Conservation (phyloP, 2,329 filamentous ascomycete species). For the Hypoxylon sp. region DNA sequence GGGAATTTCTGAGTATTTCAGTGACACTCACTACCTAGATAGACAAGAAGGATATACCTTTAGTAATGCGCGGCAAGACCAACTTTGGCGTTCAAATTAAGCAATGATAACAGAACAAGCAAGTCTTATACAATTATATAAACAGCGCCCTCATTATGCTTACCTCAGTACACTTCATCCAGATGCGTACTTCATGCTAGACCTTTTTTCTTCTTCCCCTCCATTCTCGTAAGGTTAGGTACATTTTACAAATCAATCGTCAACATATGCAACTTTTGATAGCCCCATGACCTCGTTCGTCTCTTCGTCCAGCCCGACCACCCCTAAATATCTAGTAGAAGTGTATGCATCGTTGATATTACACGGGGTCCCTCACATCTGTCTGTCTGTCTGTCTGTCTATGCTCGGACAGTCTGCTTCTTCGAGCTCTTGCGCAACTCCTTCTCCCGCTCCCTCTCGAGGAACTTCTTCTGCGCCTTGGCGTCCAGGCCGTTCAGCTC, state of each 20-base stretch:
- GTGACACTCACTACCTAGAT: no score
- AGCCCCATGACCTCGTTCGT: not conserved
- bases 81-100: no score
- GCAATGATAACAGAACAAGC: no score
- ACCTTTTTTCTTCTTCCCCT: slow-evolving; percentile 1
- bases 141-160: slow-evolving; percentile 10
- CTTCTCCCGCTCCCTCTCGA: slow-evolving; percentile 83
- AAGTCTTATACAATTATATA: slow-evolving; percentile 22
- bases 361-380: not conserved
- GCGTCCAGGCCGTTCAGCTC: slow-evolving; percentile 79
- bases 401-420: slow-evolving; percentile 63
- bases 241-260: slow-evolving; percentile 22
- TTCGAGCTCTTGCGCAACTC: slow-evolving; percentile 66
- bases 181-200: not conserved
- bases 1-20: no score
- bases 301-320: not conserved
- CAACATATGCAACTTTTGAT: slow-evolving; percentile 10
- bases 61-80: no score
- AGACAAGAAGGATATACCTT: no score
- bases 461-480: slow-evolving; percentile 85
- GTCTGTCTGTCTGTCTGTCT: slow-evolving; percentile 23
- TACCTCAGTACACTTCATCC: slow-evolving; percentile 7
- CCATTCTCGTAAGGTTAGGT: slow-evolving; percentile 8
- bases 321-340: slow-evolving; percentile 1
- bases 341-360: no score